Evolutionary conservation across 108 stramenopile genomes (phyloP).

Genomic region (Nitzschia palea): DNA sequence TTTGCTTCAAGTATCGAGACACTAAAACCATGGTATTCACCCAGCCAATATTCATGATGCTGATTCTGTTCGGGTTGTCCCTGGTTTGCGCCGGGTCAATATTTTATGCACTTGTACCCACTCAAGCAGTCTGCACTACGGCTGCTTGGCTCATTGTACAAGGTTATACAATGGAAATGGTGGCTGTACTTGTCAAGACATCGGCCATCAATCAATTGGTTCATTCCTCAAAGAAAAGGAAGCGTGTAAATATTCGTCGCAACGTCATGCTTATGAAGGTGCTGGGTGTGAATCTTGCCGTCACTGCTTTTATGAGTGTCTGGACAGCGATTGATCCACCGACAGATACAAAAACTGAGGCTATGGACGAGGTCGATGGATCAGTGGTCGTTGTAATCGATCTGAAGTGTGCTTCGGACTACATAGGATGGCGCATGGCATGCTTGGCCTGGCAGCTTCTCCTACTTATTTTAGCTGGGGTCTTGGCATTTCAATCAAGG

Average conservation of each 20-base stretch:
- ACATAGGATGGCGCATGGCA: conserved; percentile 3
- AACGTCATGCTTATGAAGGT: conserved; percentile 16
- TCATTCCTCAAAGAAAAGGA: conserved; percentile 24
- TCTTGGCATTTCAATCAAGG: conserved; percentile 39
- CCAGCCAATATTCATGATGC: conserved; percentile 28
- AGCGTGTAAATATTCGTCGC: conserved; percentile 26
- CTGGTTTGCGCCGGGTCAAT: conserved; percentile 27
- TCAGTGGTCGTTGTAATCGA: background rate
- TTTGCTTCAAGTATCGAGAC: conserved; percentile 19
- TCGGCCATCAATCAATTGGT: conserved; percentile 32
- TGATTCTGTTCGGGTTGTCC: conserved; percentile 32
- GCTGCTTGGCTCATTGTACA: conserved; percentile 35
- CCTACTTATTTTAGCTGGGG: conserved; percentile 24
- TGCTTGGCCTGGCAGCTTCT: conserved; percentile 20
- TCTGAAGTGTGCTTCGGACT: conserved; percentile 23
- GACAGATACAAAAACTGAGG: background rate
- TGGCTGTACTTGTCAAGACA: conserved; percentile 32
- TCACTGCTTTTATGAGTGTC: conserved; percentile 20
- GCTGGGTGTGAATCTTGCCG: background rate
- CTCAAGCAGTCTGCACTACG: conserved; percentile 16
- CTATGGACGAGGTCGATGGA: conserved; percentile 1
- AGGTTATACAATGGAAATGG: conserved; percentile 36
- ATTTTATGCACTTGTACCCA: conserved; percentile 17
- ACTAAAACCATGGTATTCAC: conserved; percentile 30
- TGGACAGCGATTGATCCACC: conserved; percentile 39